Percentiles rank a stretch among this genome's conserved stretches.
These are phyloP conservation scores for Phytophthora meadii DNA, from an alignment of 352 stramenopile genomes.

Conservation along the genomic window DNA sequence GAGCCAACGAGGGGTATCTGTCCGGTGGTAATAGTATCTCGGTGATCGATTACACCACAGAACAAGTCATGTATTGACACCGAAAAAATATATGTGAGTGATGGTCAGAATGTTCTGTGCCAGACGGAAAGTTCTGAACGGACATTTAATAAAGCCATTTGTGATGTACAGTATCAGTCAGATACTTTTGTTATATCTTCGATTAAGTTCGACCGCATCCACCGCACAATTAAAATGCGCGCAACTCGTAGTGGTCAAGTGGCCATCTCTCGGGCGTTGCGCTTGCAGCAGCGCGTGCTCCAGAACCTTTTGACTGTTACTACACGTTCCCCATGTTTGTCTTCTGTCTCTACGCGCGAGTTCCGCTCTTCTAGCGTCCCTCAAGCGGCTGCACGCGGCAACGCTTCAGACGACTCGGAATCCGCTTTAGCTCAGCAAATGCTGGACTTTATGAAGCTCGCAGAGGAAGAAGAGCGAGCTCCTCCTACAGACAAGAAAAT, in stretches of 20 bases:
- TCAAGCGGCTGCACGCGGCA: conserved; percentile 8
- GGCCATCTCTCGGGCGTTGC: conserved; percentile 15
- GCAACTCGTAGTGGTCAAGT: conserved; percentile 8
- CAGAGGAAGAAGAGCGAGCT: conserved; percentile 31
- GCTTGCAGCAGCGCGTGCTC: conserved; percentile 5
- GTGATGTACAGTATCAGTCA: neutral
- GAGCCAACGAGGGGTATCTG: neutral
- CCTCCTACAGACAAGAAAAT: neutral
- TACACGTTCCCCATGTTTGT: neutral
- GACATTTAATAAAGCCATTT: neutral
- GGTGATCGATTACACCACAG: neutral
- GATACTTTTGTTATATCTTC: neutral
- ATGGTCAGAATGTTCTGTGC: conserved; percentile 1
- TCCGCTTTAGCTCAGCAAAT: conserved; percentile 72
- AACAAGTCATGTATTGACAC: neutral
- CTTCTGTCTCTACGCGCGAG: conserved; percentile 1
- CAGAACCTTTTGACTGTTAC: neutral
- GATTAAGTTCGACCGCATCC: too few species aligned
- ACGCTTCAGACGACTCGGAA: conserved; percentile 52
- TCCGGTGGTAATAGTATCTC: neutral
- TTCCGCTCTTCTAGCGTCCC: conserved; percentile 16
- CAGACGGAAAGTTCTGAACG: conserved; percentile 4
- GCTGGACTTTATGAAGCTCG: conserved; percentile 68
- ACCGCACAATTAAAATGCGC: conserved; percentile 7
- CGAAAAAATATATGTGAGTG: neutral